Evolutionary conservation across 371 early-diverging fungal genomes (phyloP).

Genomic region (Rhizopus arrhizus): DNA sequence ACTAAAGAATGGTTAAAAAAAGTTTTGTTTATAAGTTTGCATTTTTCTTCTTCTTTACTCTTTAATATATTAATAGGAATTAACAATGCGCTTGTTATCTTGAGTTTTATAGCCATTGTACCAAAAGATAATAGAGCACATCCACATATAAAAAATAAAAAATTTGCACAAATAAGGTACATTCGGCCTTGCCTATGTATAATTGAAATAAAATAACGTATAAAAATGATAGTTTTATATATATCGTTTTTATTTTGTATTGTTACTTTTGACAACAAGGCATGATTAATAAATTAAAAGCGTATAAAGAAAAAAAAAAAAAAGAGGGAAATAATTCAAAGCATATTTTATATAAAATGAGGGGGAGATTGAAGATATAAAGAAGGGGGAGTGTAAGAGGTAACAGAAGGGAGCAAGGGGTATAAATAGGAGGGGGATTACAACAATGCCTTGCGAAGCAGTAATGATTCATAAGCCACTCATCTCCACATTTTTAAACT

Average conservation of each 20-base stretch:
- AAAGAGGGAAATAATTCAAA: not conserved
- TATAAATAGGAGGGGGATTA: not conserved
- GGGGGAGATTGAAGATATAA: not conserved
- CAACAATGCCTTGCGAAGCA: not conserved
- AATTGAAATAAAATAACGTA: slow-evolving; percentile 2
- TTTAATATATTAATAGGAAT: slow-evolving; percentile 46
- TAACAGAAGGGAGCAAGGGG: not conserved
- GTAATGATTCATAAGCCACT: slow-evolving; percentile 1
- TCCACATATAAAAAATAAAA: slow-evolving; percentile 41
- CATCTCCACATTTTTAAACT: not conserved
- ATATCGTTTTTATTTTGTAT: not conserved
- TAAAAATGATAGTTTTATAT: not conserved
- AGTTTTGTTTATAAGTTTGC: not conserved
- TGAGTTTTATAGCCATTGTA: slow-evolving; percentile 37
- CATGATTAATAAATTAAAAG: slow-evolving; percentile 21
- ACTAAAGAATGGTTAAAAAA: slow-evolving; percentile 23
- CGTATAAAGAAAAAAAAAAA: slow-evolving; percentile 6
- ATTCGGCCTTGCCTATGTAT: slow-evolving; percentile 34
- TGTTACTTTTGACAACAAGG: slow-evolving; percentile 49
- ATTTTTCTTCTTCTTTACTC: slow-evolving; percentile 21
- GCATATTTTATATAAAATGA: slow-evolving; percentile 1
- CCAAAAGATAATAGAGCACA: slow-evolving; percentile 39
- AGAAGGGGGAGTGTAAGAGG: not conserved
- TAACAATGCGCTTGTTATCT: slow-evolving; percentile 31
- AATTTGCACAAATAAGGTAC: slow-evolving; percentile 36